Base-by-base conservation (phyloP, 495 filamentous ascomycete genomes). In the Xylaria palmicola region DNA sequence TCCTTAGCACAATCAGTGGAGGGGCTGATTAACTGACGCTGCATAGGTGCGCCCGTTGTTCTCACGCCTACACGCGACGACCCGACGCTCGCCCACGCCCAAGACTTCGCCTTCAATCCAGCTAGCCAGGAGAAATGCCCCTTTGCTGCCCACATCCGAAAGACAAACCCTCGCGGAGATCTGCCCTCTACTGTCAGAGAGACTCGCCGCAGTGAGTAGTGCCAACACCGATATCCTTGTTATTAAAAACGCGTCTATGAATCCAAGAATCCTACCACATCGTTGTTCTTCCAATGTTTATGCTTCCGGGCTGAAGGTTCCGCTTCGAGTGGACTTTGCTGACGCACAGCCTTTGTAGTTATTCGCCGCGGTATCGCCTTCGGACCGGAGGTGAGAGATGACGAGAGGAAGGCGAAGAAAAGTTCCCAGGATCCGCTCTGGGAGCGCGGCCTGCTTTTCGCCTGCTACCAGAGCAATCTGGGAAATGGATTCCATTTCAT, bases 321-420 rank as follows among this genome's bases (percentile, higher is more conserved):
- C 20, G 17, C 29, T 19, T 22, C 20, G 29, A 44, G 40, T 47
- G 26, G 27, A 39, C 7, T 6, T 34, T 52, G 22, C 59, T 61
- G 24, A 61, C 26, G 15, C 5, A 13, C 10, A 5, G 32, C 3
- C 13, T 15, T 45, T 45, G 19, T 4, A 61, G 59, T 79, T 51
- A 64, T 79, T 40, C 76, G 76, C 15, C 72, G 74, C 48, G 75
- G 76, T 27, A 77, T 79, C 45, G 68, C 72, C n/a, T 79, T 74
- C 50, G 76, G 76, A 13, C 70, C 66, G 0, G 76, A 79, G 62
- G 69, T 77, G 15, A 54, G 62, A 17, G 30, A 34, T 2, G 55
- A 66, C 22, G 68, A 74, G 50, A 56, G 30, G 32, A 43, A 24
- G 9, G 10, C 26, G 10, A 49, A 57, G 20, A 67, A 22, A 45